A percentile compares a stretch with the other conserved stretches of the same genome.
These are phyloP conservation scores for Colletotrichum agaves DNA, from an alignment of 2,329 filamentous ascomycete species.

Conservation along the genomic window DNA sequence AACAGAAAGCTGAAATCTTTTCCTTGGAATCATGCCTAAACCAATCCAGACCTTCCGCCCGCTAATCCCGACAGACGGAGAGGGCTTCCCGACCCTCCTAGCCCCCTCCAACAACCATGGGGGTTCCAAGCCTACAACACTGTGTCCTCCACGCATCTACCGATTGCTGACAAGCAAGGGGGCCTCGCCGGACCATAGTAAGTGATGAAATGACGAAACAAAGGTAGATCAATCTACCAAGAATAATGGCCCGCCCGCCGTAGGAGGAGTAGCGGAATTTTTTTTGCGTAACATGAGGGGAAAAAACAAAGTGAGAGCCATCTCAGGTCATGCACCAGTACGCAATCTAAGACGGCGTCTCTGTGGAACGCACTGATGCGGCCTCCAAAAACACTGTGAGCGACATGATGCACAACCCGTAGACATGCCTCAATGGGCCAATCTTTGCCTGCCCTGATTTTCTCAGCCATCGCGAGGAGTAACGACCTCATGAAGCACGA, in stretches of 20 bases:
- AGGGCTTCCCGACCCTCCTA: slow-evolving; percentile 29
- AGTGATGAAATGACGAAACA: slow-evolving; percentile 35
- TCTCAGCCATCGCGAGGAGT: neutral
- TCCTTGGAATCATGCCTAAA: slow-evolving; percentile 38
- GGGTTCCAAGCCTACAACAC: slow-evolving; percentile 11
- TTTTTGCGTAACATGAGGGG: slow-evolving; percentile 37
- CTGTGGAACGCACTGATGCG: slow-evolving; percentile 50
- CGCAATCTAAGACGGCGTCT: slow-evolving; percentile 58
- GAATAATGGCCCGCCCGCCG: slow-evolving; percentile 13
- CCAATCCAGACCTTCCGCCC: slow-evolving; percentile 33
- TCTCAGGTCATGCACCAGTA: slow-evolving; percentile 62
- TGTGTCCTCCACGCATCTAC: slow-evolving; percentile 25
- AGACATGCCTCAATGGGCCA: slow-evolving; percentile 18
- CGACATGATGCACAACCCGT: slow-evolving; percentile 18
- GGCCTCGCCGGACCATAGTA: slow-evolving; percentile 26
- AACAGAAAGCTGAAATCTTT: slow-evolving; percentile 38
- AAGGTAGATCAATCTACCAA: slow-evolving; percentile 25
- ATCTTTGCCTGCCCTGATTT: slow-evolving; percentile 12
- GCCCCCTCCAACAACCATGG: slow-evolving; percentile 18
- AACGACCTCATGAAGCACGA: slow-evolving; percentile 6
- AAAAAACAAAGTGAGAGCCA: slow-evolving; percentile 56
- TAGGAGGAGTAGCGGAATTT: slow-evolving; percentile 21
- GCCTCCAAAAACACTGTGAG: slow-evolving; percentile 39
- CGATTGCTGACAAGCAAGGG: slow-evolving; percentile 24
- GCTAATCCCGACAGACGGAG: slow-evolving; percentile 22